phyloP scores from a whole-genome alignment of 1,139 yeast genomes.

The Yamadazyma sp. region DNA sequence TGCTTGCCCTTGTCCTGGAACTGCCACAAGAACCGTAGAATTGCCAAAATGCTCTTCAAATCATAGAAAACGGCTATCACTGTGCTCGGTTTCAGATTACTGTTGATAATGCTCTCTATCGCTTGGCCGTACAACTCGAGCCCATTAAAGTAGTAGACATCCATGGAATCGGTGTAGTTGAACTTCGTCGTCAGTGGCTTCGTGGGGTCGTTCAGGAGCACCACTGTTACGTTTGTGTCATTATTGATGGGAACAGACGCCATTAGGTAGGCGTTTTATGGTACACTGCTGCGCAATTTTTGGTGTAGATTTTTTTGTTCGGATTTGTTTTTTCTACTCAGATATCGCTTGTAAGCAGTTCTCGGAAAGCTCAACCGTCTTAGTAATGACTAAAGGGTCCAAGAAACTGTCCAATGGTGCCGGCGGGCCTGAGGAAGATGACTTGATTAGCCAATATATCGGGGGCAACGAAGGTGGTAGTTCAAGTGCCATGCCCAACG shows the following conservation, averaged over 20 bases:
- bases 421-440: constrained; percentile 10
- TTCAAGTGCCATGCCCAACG: constrained; percentile 28
- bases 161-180: not conserved
- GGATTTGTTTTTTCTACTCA: not conserved
- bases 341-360: not conserved
- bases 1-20: not conserved
- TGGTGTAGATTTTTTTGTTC: no score
- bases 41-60: not conserved
- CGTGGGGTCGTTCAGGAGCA: not conserved
- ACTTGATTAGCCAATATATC: constrained; percentile 19
- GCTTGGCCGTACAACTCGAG: constrained; percentile 1
- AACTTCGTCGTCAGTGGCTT: not conserved
- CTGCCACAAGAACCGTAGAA: constrained; percentile 1
- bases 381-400: constrained; percentile 1
- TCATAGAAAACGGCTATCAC: not conserved
- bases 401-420: not conserved
- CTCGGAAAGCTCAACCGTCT: not conserved
- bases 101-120: not conserved
- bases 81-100: not conserved
- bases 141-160: constrained; percentile 3
- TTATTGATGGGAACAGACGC: no score
- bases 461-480: constrained; percentile 12
- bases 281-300: not conserved
- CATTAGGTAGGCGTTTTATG: not conserved
- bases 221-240: not conserved